Conservation (phyloP, 306 rosid genomes). For the Prunus davidiana region DNA sequence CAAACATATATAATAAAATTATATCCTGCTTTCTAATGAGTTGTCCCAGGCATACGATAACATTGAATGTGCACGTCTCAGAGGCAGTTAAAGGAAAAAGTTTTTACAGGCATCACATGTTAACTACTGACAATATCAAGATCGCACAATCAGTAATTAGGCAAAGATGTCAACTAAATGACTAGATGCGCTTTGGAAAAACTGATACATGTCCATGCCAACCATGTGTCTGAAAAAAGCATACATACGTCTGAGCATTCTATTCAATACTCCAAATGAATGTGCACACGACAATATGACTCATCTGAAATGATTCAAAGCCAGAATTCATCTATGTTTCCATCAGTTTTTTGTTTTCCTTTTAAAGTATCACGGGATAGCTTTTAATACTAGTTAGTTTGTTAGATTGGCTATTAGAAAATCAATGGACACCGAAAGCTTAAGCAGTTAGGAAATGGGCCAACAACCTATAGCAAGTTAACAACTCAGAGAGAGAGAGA, state of each 20-base stretch:
- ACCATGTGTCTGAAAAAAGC: background rate
- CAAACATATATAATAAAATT: background rate
- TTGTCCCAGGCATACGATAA: background rate
- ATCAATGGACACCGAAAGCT: background rate
- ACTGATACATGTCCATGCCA: background rate
- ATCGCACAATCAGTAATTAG: background rate
- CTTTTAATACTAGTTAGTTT: background rate
- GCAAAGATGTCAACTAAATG: background rate
- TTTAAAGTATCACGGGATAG: background rate
- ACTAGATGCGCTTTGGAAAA: background rate
- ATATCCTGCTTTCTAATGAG: background rate
- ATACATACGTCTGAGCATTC: background rate
- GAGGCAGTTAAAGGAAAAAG: background rate
- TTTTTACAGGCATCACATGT: background rate
- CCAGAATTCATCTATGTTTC: background rate
- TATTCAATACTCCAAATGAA: background rate
- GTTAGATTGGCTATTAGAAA: background rate
- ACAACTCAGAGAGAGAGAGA: background rate
- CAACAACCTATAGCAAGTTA: background rate
- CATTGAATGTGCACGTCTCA: background rate
- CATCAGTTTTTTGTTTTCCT: background rate
- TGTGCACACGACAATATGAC: background rate
- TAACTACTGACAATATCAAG: background rate
- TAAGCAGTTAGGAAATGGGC: background rate
- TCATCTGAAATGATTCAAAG: background rate